These are phyloP conservation scores for Geotrichum reessii DNA, from an alignment of 1,139 yeast species.

Conservation along the genomic window DNA sequence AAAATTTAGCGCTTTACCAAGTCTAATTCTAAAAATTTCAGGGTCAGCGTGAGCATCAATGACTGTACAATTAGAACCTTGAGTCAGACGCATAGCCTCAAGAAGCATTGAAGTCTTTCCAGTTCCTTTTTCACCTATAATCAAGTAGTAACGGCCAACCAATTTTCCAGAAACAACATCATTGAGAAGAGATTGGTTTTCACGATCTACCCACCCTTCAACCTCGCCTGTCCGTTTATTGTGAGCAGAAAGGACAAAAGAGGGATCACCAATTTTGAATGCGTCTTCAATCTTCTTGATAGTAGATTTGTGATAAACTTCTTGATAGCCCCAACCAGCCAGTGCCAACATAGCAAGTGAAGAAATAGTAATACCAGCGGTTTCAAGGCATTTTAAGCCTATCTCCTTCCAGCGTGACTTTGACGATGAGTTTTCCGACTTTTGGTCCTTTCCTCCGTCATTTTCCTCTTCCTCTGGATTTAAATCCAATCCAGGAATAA, in stretches of 20 bases:
- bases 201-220: conserved; percentile 50
- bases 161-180: conserved; percentile 58
- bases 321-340: conserved; percentile 68
- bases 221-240: conserved; percentile 48
- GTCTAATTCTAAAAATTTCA: conserved; percentile 68
- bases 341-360: conserved; percentile 64
- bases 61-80: conserved; percentile 62
- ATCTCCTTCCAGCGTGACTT: conserved; percentile 28
- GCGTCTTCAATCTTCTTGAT: conserved; percentile 60
- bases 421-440: neutral
- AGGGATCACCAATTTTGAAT: conserved; percentile 63
- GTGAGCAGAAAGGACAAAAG: conserved; percentile 40
- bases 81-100: conserved; percentile 62
- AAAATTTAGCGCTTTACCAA: conserved; percentile 71
- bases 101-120: conserved; percentile 72
- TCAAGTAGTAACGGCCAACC: conserved; percentile 61
- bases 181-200: conserved; percentile 62
- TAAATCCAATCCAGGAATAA: conserved; percentile 12
- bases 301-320: conserved; percentile 54
- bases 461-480: conserved; percentile 3
- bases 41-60: conserved; percentile 86
- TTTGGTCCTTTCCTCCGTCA: neutral
- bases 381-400: conserved; percentile 54
- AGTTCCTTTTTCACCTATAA: conserved; percentile 82
- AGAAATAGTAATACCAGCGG: conserved; percentile 71